phyloP scores from a whole-genome alignment of 2,329 filamentous ascomycete species.

The Pseudocercospora eumusae region DNA sequence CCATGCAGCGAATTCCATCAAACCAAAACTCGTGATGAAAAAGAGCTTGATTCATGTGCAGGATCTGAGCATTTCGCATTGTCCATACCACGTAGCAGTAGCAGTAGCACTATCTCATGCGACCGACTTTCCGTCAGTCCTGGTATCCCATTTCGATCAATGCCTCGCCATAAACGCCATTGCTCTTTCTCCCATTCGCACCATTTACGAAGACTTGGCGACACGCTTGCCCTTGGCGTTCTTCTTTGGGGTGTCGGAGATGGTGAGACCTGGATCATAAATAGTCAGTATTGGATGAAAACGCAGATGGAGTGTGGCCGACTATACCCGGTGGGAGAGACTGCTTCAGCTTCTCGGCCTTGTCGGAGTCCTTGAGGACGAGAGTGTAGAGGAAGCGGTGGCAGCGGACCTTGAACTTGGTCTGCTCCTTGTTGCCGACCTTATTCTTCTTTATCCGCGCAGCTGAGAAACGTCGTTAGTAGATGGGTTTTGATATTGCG shows the following conservation, averaged over 20 bases:
- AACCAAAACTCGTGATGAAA: not conserved
- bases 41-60: conserved; percentile 7
- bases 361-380: conserved; percentile 96
- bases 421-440: conserved; percentile 69
- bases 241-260: conserved; percentile 64
- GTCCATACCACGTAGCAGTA: conserved; percentile 7
- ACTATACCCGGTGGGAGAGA: conserved; percentile 85
- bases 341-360: conserved; percentile 99
- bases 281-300: not conserved
- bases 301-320: not conserved
- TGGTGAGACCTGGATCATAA: conserved; percentile 54
- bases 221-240: conserved; percentile 59
- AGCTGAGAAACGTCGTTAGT: conserved; percentile 40
- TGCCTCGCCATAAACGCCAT: conserved; percentile 21
- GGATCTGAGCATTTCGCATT: conserved; percentile 2
- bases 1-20: conserved; percentile 8
- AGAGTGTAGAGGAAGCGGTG: conserved; percentile 90
- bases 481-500: conserved; percentile 6
- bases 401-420: conserved; percentile 99
- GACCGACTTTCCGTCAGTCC: not conserved
- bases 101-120: conserved; percentile 9
- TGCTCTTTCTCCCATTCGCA: conserved; percentile 10
- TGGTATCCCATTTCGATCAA: conserved; percentile 10
- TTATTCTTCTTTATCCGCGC: conserved; percentile 79
- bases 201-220: conserved; percentile 36